Evolutionary conservation across 1,284 basidiomycete species (phyloP), one percentile per base, ranked within the genome.

Genomic region (Cystobasidium slooffiae): DNA sequence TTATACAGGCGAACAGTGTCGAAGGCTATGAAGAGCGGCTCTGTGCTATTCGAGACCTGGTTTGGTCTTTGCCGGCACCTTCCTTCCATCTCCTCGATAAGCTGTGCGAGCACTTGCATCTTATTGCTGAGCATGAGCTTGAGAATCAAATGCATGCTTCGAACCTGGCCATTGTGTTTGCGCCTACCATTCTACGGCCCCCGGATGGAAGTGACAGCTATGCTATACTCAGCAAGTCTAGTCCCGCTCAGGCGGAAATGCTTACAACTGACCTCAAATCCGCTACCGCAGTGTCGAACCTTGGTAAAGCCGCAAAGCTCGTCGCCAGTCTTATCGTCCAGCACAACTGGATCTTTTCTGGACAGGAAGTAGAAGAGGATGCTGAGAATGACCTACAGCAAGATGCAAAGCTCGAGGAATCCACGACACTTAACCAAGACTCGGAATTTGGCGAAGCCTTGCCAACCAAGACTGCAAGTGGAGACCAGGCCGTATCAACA

Each of bases 1-100:
- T 91, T 53, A 88, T 93, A 77, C 85, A 87, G 56, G 88, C 88
- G 5, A 88, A 81, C 86, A 90, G 88, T 79, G 83, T 89, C 56
- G 86, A 88, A 75, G 87, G 89, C 77, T 85, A 91, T 39, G 88
- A 91, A 66, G 84, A 86, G 5, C 87, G 90, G 37, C 84, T 92
- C 58, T 82, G 85, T 53, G 85, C 85, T 59, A 87, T 91, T 72
- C 88, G 90, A 47, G 81, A 83, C 20, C 86, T 92, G 63, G 86
- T 92, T 7, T 90, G 88, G 76, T 83, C 83, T 14, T 84, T 94
- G 3, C 90, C 92, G 51, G 85, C 85, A 74, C 84, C 87, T 9
- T 88, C 91, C 80, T 92, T 91, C 80, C 87, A 91, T 77, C 82
- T 93, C 18, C 84, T 93, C 75, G 88, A 87, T 75, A 87, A 91